These are phyloP conservation scores for Cruciata laevipes DNA, from an alignment of 257 asterid species.

Conservation along the genomic window DNA sequence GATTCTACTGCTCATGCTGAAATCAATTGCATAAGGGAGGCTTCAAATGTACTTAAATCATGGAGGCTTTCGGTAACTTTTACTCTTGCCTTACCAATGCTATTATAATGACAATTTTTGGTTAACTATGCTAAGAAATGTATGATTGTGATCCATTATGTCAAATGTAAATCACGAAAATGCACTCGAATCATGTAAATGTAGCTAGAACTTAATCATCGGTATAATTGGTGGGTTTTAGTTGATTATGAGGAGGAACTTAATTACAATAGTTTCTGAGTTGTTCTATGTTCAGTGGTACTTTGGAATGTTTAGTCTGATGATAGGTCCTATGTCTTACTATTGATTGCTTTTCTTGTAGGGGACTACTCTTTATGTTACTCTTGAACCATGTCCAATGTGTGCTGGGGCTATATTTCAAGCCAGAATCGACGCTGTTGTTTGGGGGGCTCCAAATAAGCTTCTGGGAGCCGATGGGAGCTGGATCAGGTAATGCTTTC, in stretches of 20 bases:
- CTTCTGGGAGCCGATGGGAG: slow-evolving; percentile 99
- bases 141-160: slow-evolving; percentile 1
- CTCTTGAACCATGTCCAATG: slow-evolving; percentile 99
- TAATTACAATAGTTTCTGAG: neutral
- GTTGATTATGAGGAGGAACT: neutral
- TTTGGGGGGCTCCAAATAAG: slow-evolving; percentile 99
- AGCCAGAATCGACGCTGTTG: slow-evolving; percentile 85
- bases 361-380: slow-evolving; percentile 82
- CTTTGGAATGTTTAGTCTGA: neutral
- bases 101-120: slow-evolving; percentile 10
- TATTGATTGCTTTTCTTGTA: slow-evolving; percentile 21
- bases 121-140: neutral
- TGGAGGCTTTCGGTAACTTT: slow-evolving; percentile 92
- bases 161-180: neutral
- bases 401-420: slow-evolving; percentile 99
- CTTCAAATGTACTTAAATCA: slow-evolving; percentile 62
- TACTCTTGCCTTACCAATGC: slow-evolving; percentile 5
- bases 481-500: slow-evolving; percentile 72
- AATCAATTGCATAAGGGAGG: slow-evolving; percentile 90
- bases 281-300: neutral
- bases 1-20: slow-evolving; percentile 99
- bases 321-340: neutral
- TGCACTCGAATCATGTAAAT: neutral
- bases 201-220: too few relatives aligned
- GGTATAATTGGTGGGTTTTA: neutral